phyloP scores from a whole-genome alignment of 225 moss, liverwort and hornwort species.

The Pseudoscleropodium purum region DNA sequence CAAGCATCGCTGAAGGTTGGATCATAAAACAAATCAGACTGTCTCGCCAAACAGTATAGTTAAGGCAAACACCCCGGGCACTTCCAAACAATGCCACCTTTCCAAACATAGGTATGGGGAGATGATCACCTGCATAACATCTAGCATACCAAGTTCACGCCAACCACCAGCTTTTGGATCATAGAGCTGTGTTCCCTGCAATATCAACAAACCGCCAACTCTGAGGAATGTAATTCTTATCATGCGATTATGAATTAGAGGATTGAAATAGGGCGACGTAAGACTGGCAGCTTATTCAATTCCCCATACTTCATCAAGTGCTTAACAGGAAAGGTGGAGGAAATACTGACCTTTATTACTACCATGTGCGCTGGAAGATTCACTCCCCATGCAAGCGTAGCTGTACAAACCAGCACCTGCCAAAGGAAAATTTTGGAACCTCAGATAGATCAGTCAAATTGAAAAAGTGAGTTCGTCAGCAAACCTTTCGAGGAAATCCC shows the following conservation, averaged over 20 bases:
- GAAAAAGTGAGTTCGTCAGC: neutral
- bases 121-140: slow-evolving; percentile 90
- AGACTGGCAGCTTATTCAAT: neutral
- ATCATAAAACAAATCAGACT: neutral
- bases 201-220: neutral
- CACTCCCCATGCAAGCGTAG: slow-evolving; percentile 98
- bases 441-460: neutral
- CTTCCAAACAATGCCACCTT: neutral
- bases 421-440: neutral
- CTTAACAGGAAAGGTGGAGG: neutral
- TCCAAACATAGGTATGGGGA: neutral
- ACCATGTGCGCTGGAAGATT: slow-evolving; percentile 99
- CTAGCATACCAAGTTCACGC: slow-evolving; percentile 96
- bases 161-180: slow-evolving; percentile 98
- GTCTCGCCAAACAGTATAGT: neutral
- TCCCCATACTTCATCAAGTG: neutral
- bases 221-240: neutral
- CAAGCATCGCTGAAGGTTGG: neutral
- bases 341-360: slow-evolving; percentile 75
- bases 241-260: neutral
- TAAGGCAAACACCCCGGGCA: neutral
- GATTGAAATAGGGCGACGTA: neutral
- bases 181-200: slow-evolving; percentile 92
- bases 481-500: neutral
- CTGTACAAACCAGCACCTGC: slow-evolving; percentile 95